Evolutionary conservation across 495 filamentous ascomycete species (phyloP).

Genomic region (Penicillium dipodomyicola): DNA sequence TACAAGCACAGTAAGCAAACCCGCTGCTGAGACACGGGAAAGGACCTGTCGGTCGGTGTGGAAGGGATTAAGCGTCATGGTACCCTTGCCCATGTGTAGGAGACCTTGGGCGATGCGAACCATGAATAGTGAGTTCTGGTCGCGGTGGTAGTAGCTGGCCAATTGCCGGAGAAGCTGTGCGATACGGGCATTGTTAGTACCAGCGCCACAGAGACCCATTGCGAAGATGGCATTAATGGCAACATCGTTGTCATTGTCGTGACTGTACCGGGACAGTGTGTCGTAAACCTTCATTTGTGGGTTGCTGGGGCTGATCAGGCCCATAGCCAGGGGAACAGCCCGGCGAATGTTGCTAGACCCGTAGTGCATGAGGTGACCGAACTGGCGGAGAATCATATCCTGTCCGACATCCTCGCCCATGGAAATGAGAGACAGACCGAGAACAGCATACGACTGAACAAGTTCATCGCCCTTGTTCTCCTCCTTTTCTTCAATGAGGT

Average conservation of each 20-base stretch:
- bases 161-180: slow-evolving; percentile 92
- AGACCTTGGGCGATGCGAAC: slow-evolving; percentile 97
- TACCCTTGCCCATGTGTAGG: slow-evolving; percentile 98
- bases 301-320: slow-evolving; percentile 92
- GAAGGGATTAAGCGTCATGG: slow-evolving; percentile 92
- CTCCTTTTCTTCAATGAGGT: slow-evolving; percentile 90
- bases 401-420: slow-evolving; percentile 99
- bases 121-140: slow-evolving; percentile 96
- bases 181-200: slow-evolving; percentile 96
- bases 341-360: slow-evolving; percentile 95
- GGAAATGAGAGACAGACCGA: slow-evolving; percentile 89
- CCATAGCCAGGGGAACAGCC: slow-evolving; percentile 97
- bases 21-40: slow-evolving; percentile 84
- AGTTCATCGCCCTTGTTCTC: slow-evolving; percentile 92
- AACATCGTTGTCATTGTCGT: slow-evolving; percentile 99
- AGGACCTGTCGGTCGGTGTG: slow-evolving; percentile 96
- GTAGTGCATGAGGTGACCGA: slow-evolving; percentile 99
- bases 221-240: slow-evolving; percentile 98
- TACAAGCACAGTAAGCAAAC: slow-evolving; percentile 84
- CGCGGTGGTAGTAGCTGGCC: slow-evolving; percentile 95
- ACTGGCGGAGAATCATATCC: slow-evolving; percentile 97
- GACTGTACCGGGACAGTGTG: slow-evolving; percentile 94
- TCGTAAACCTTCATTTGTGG: slow-evolving; percentile 99
- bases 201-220: slow-evolving; percentile 95
- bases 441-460: slow-evolving; percentile 90